These are phyloP conservation scores for Sugiyamaella castrensis DNA, from an alignment of 1,139 yeast species.

Conservation along the genomic window DNA sequence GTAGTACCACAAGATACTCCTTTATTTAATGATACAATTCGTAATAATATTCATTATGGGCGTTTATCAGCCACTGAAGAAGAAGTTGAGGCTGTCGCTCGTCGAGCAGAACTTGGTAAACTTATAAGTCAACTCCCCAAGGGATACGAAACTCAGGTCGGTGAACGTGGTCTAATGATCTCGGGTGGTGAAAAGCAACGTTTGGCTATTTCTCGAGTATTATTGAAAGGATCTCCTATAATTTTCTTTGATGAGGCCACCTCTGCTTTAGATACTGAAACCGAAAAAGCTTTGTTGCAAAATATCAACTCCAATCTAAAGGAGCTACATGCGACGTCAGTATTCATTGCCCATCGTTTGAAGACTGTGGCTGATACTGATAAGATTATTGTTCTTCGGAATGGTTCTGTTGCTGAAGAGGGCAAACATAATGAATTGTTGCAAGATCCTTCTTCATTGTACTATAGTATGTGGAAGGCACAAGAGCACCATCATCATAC, in stretches of 20 bases:
- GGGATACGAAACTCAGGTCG: conserved; percentile 85
- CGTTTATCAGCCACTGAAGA: conserved; percentile 67
- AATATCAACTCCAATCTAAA: conserved; percentile 66
- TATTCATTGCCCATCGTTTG: conserved; percentile 90
- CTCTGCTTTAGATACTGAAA: conserved; percentile 92
- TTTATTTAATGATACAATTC: conserved; percentile 82
- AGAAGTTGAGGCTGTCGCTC: conserved; percentile 64
- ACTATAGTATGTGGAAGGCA: conserved; percentile 81
- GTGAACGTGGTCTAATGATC: conserved; percentile 97
- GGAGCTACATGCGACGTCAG: conserved; percentile 63
- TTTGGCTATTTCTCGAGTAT: conserved; percentile 83
- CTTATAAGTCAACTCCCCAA: conserved; percentile 73
- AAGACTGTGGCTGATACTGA: conserved; percentile 94
- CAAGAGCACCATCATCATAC: conserved; percentile 66
- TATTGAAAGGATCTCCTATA: conserved; percentile 81
- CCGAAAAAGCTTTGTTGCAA: conserved; percentile 78
- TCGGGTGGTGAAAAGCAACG: conserved; percentile 99
- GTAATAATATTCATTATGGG: conserved; percentile 88
- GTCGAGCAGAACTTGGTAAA: conserved; percentile 63
- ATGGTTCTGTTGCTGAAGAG: conserved; percentile 80
- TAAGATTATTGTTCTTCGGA: conserved; percentile 79
- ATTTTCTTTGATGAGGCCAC: conserved; percentile 98
- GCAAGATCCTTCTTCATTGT: conserved; percentile 53
- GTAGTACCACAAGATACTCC: conserved; percentile 99
- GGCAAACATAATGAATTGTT: conserved; percentile 73